Conservation (phyloP, 2,329 filamentous ascomycete species). For the Ilyonectria robusta region DNA sequence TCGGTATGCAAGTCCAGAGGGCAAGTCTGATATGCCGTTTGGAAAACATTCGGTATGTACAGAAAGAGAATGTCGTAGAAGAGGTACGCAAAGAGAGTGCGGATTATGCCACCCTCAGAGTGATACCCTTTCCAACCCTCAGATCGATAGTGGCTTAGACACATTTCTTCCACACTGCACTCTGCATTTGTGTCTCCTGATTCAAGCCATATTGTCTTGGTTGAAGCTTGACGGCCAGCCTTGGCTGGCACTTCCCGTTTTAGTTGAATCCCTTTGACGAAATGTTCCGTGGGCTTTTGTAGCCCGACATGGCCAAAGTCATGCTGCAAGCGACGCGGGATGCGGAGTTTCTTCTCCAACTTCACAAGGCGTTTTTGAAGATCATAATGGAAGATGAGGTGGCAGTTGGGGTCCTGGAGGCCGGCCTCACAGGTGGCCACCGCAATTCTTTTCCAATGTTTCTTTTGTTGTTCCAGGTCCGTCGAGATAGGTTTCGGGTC, state of each 20-base stretch:
- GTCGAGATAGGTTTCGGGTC: constrained; percentile 57
- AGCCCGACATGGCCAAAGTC: constrained; percentile 91
- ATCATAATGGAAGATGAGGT: constrained; percentile 94
- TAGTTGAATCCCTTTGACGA: constrained; percentile 83
- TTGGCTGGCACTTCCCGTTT: constrained; percentile 68
- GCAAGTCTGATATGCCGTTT: constrained; percentile 94
- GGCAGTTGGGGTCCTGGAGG: constrained; percentile 89
- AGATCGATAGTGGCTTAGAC: constrained; percentile 85
- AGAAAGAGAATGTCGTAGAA: constrained; percentile 95
- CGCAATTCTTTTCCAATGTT: constrained; percentile 84
- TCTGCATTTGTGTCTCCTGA: constrained; percentile 77
- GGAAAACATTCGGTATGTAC: constrained; percentile 96
- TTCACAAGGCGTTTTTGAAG: constrained; percentile 94
- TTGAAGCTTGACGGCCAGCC: constrained; percentile 61
- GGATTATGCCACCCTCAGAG: constrained; percentile 89
- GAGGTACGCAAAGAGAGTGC: constrained; percentile 91
- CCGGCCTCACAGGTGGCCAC: constrained; percentile 87
- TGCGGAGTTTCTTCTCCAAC: constrained; percentile 85
- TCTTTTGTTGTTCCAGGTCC: constrained; percentile 73
- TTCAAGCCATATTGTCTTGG: constrained; percentile 91
- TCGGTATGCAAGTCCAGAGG: constrained; percentile 95
- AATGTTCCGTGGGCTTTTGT: constrained; percentile 80
- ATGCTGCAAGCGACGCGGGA: constrained; percentile 89
- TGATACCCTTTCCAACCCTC: constrained; percentile 96
- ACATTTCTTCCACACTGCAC: constrained; percentile 95